These are phyloP conservation scores for Phytophthora cryptogea DNA, from an alignment of 352 stramenopile species.

Conservation along the genomic window DNA sequence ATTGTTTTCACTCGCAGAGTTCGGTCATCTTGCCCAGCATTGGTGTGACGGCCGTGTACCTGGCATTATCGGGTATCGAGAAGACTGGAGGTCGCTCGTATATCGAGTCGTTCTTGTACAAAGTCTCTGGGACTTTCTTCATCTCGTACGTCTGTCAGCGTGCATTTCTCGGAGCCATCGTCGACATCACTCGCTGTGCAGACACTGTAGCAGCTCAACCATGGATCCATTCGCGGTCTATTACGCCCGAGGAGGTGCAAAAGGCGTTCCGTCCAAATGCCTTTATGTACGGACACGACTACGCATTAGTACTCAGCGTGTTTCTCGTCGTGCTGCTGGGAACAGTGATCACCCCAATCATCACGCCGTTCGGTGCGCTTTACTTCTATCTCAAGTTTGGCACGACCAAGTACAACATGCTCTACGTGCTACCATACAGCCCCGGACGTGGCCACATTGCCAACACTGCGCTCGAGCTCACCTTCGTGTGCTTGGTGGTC, in stretches of 20 bases:
- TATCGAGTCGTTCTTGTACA: conserved; percentile 83
- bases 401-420: conserved; percentile 83
- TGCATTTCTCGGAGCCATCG: conserved; percentile 71
- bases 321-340: conserved; percentile 76
- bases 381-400: conserved; percentile 83
- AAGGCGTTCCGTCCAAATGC: conserved; percentile 55
- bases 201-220: conserved; percentile 72
- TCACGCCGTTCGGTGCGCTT: conserved; percentile 77
- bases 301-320: conserved; percentile 77
- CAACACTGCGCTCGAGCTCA: conserved; percentile 63
- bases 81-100: conserved; percentile 57
- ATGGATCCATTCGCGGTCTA: conserved; percentile 65
- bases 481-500: conserved; percentile 67
- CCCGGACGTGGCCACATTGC: conserved; percentile 69
- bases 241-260: conserved; percentile 59
- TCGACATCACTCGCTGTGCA: conserved; percentile 70
- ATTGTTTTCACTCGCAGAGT: conserved; percentile 41
- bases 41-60: conserved; percentile 73
- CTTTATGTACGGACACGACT: conserved; percentile 80
- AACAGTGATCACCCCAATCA: conserved; percentile 77
- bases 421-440: conserved; percentile 79
- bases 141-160: conserved; percentile 87
- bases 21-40: conserved; percentile 82
- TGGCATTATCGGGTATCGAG: conserved; percentile 66
- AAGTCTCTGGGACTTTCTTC: conserved; percentile 87